Base-by-base conservation (phyloP, 2,329 filamentous ascomycete genomes). In the Ceratocystis diversiconidia region DNA sequence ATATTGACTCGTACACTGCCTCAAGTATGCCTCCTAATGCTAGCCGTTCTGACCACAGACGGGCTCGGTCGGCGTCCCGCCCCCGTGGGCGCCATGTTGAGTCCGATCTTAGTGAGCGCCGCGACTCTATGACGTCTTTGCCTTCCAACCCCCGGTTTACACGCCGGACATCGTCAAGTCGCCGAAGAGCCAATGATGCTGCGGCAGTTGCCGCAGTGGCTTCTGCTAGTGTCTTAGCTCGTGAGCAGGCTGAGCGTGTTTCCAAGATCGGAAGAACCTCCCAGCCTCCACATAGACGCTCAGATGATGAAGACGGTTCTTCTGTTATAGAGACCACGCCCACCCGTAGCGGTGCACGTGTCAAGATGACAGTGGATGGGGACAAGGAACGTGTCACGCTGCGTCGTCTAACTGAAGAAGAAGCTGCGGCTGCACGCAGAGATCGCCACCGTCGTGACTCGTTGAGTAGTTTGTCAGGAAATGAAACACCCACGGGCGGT, bases 371-470 rank as follows among this genome's bases (percentile, higher is more conserved):
- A 70, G 77, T 85, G 60, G 80, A 67, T 17, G 25, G 30, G 8
- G 66, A 85, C 69, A 81, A 84, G 69, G 83, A 86, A 70, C 79
- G 78, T 68, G 79, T 87, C 66, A 87, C 84, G 15, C 74, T 87
- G 52, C 79, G 84, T 46, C 78, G 82, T 44, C 74, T 86, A 28
- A 85, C 84, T 0, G 83, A 85, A 30, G 80, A 84, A 68, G 84
- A 87, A 71, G 77, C 80, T 2, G 76, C 77, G 43, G 32, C 22
- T 8, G 62, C 44, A 15, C 63, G 66, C 12, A 63, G 41, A 22
- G 76, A 76, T 36, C 75, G 73, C 3, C 72, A 75, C 12, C 76
- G 76, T 57, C 75, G 82, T 62, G 76, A 74, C 55, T 79, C 80
- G 67, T 83, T 82, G 8, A 84, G 80, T 71, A 85, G 80, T 70